phyloP scores from a whole-genome alignment of 148 eudicot species.

The Camellia lanceoleosa region DNA sequence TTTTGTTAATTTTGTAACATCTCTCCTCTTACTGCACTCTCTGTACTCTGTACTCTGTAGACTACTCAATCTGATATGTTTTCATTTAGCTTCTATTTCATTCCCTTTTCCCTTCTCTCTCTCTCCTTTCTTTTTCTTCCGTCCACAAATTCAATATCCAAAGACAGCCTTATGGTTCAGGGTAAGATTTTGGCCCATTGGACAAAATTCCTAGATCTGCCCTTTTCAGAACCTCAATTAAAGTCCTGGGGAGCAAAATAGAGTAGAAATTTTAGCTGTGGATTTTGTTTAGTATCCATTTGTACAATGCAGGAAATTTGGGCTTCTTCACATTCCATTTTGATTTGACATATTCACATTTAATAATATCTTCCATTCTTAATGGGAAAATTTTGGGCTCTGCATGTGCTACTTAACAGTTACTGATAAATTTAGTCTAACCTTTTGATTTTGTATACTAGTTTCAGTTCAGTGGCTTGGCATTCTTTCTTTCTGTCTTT shows the following conservation, averaged over 20 bases:
- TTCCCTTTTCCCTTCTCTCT: no score
- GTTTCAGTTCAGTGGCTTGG: neutral
- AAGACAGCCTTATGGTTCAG: no score
- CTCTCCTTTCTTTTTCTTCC: no score
- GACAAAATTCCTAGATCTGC: no score
- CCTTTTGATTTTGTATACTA: neutral
- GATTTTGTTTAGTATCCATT: slow-evolving; percentile 2
- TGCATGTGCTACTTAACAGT: neutral
- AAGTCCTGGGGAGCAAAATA: neutral
- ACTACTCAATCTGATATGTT: no score
- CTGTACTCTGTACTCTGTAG: no score
- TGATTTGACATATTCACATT: neutral
- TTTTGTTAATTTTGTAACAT: no score
- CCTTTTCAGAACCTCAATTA: neutral
- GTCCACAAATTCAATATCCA: no score
- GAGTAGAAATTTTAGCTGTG: neutral
- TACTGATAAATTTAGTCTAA: neutral
- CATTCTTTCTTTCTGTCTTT: neutral
- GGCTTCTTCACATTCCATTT: neutral
- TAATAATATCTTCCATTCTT: neutral
- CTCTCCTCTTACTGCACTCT: no score
- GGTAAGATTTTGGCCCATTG: no score
- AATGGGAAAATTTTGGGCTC: neutral
- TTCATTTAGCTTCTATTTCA: no score
- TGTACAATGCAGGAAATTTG: neutral